Base-by-base conservation (phyloP, 805 yeast species). In the Candida argentea region DNA sequence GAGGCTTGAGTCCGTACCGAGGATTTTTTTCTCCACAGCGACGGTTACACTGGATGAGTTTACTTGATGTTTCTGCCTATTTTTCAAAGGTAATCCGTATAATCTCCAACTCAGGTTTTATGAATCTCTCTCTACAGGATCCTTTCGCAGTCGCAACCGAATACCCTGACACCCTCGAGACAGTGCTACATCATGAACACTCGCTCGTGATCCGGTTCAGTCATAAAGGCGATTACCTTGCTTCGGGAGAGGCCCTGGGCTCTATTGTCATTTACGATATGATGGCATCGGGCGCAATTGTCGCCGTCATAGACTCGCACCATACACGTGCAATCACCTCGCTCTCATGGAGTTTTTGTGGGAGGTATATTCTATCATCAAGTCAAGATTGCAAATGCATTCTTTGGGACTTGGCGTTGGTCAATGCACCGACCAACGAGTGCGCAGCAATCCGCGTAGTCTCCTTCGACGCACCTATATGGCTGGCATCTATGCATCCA, bases 81-180 rank as follows among this genome's bases (percentile, higher is more conserved):
- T n/a, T n/a, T n/a, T n/a, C n/a, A n/a, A n/a, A n/a, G n/a, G n/a
- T n/a, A n/a, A n/a, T n/a, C n/a, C n/a, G n/a, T n/a, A n/a, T n/a
- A n/a, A n/a, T n/a, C n/a, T n/a, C n/a, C n/a, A n/a, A n/a, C n/a
- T n/a, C n/a, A n/a, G n/a, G n/a, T n/a, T n/a, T n/a, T 30, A 83
- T 83, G 91, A 87, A 87, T 50, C 60, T 86, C 19, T 65, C 91
- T 6, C 64, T 89, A 14, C 71, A 83, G 38, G 97, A 87, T 52
- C 96, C 96, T 3, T 84, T 85, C 50, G 74, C 89, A 2, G 86
- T 89, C 14, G 78, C 94, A 13, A 85, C 84, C 44, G 97, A 87
- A 46, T 87, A 71, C 43, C 97, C 97, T 0, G 95, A 87, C 35
- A 68, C 78, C 2, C 67, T 84, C n/a, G 69, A 80, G 2, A 75